Evolutionary conservation across 2,329 filamentous ascomycete genomes (phyloP).

Genomic region (Aspergillus novoparasiticus): DNA sequence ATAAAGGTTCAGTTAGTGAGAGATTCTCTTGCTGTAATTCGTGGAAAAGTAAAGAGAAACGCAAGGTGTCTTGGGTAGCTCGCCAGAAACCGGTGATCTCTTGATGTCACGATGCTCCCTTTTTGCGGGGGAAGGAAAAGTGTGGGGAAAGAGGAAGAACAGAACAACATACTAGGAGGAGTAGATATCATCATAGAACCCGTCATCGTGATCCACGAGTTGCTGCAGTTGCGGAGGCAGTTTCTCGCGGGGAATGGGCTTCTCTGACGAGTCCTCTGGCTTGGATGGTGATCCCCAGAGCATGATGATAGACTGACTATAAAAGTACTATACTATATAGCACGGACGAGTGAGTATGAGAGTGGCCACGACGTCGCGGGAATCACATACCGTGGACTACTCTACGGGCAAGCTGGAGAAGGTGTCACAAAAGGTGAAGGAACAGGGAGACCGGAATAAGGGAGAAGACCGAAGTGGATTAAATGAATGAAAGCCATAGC

Average conservation of each 20-base stretch:
- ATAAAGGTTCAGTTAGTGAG: neutral
- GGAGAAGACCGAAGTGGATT: neutral
- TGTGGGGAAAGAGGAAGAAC: conserved; percentile 6
- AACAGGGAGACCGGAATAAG: neutral
- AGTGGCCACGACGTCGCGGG: too few relatives aligned
- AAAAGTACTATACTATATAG: too few relatives aligned
- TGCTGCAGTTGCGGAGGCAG: conserved; percentile 59
- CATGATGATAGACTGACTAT: conserved; percentile 14
- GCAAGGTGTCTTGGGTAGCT: too few relatives aligned
- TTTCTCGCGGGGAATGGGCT: conserved; percentile 52
- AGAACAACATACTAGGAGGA: conserved; percentile 70
- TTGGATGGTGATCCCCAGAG: conserved; percentile 36
- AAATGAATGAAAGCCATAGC: neutral
- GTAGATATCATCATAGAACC: conserved; percentile 74
- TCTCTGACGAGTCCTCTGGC: conserved; percentile 27
- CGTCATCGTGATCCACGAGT: conserved; percentile 65
- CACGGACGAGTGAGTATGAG: neutral
- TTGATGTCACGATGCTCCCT: too few relatives aligned
- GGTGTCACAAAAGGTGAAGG: neutral
- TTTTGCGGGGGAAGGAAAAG: conserved; percentile 1
- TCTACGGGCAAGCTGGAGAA: neutral
- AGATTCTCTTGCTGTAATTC: neutral
- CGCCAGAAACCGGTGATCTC: too few relatives aligned
- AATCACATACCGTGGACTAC: too few relatives aligned
- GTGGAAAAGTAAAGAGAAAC: too few relatives aligned